Evolutionary conservation across 495 filamentous ascomycete species (phyloP), one percentile per base, ranked within the genome.

Genomic region (Aspergillus leporis): DNA sequence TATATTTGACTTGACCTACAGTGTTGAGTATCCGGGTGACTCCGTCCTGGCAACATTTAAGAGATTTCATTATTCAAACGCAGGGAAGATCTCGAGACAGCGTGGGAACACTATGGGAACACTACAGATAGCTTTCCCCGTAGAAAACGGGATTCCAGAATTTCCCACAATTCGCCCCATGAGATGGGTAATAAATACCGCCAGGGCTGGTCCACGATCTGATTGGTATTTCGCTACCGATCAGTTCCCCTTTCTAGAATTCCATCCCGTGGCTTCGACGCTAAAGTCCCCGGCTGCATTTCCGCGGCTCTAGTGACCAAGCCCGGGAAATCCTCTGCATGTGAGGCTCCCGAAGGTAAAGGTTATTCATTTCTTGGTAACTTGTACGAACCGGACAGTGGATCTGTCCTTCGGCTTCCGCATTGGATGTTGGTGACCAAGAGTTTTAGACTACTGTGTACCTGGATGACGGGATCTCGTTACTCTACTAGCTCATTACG

Each of bases 221-320:
- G 51, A 23, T 23, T 28, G 51, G 19, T 28, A 53, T 25, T 21
- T 5, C 28, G 22, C 9, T 22, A 30, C 34, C 51, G 32, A 38
- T 53, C 51, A 38, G n/a, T 40, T 41, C 32, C 31, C 32, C 51
- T 32, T 53, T 53, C 51, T 40, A 53, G 51, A 53, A 53, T 53
- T 36, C 51, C 32, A 53, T 40, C 31, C 51, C 34, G 51, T 53
- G 51, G 51, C 51, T 53, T 51, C 51, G 34, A 41, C 51, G 14
- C 51, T 53, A 53, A 53, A 38, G 12, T 21, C 32, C n/a, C 51
- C 51, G 51, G 51, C 51, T 53, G 51, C 51, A 53, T 21, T 53
- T 53, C 51, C 51, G 51, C 51, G 51, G 32, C 34, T 36, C 51
- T 53, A 53, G 51, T 53, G n/a, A 21, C 21, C 38, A 41, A 41